A percentile compares a stretch with the other conserved stretches of the same genome.
Evolutionary conservation across 306 rosid species (phyloP).

Genomic region (Canavalia gladiata): DNA sequence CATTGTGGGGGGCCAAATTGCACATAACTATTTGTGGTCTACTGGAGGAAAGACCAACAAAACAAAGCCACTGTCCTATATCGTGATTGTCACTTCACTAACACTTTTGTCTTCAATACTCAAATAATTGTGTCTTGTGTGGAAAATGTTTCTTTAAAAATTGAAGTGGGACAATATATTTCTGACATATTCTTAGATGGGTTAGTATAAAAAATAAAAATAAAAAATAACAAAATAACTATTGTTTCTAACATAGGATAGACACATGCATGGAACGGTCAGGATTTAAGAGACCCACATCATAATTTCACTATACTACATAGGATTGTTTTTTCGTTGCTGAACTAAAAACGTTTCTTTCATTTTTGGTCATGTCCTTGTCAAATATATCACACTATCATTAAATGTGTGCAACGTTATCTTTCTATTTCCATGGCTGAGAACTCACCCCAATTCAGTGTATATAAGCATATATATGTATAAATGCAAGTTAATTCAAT

Average conservation of each 20-base stretch:
- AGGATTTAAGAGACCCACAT: conserved; percentile 24
- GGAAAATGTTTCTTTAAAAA: not conserved
- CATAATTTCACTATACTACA: not conserved
- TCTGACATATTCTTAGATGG: too few relatives aligned
- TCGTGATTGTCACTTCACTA: not conserved
- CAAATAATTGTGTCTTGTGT: not conserved
- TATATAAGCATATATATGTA: not conserved
- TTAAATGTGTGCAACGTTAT: not conserved
- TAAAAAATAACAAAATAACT: too few relatives aligned
- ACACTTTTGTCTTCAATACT: conserved; percentile 6
- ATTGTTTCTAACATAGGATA: not conserved
- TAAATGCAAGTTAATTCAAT: not conserved
- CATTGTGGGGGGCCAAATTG: too few relatives aligned
- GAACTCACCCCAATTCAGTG: not conserved
- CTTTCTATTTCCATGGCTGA: conserved; percentile 41
- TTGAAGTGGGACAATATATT: too few relatives aligned
- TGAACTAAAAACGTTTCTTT: not conserved
- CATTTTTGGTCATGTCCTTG: not conserved
- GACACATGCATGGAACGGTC: conserved; percentile 3
- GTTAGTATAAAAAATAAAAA: too few relatives aligned
- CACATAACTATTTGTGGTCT: not conserved
- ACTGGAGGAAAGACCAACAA: not conserved
- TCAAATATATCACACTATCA: not conserved
- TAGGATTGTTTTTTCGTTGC: not conserved
- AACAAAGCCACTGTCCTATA: conserved; percentile 1